Conservation (phyloP, 2,329 filamentous ascomycete species). For the Periglandula ipomoeae region DNA sequence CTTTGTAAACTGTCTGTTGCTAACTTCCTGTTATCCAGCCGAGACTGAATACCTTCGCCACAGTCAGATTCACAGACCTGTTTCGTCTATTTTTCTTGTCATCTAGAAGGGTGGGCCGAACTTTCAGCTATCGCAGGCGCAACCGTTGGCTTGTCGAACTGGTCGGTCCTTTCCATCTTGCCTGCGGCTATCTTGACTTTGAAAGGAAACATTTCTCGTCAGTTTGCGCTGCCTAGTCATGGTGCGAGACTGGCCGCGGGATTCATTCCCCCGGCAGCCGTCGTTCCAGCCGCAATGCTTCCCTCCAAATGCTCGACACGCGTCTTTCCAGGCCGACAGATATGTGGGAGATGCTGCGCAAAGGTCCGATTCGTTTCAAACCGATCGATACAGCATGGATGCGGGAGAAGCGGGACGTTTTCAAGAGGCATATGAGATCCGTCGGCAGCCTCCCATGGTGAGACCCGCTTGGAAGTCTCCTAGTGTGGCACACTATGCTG, state of each 20-base stretch:
- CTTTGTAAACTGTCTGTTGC: no score
- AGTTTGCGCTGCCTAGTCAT: slow-evolving; percentile 17
- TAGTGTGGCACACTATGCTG: slow-evolving; percentile 2
- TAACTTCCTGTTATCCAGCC: no score
- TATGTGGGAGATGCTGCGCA: slow-evolving; percentile 17
- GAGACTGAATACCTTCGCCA: no score
- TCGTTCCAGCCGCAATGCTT: slow-evolving; percentile 17
- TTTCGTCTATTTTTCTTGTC: no score
- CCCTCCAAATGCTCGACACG: slow-evolving; percentile 18
- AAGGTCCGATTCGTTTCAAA: slow-evolving; percentile 21
- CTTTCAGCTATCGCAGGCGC: background rate
- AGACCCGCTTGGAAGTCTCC: slow-evolving; percentile 6
- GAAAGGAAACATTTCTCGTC: background rate
- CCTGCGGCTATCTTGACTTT: background rate
- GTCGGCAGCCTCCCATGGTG: slow-evolving; percentile 31
- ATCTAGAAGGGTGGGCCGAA: background rate
- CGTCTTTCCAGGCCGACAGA: slow-evolving; percentile 20
- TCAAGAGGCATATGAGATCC: slow-evolving; percentile 23
- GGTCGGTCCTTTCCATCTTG: background rate
- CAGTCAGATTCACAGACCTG: no score
- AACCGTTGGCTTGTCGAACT: background rate
- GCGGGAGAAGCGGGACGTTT: slow-evolving; percentile 25
- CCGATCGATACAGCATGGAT: slow-evolving; percentile 21
- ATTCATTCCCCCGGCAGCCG: slow-evolving; percentile 27
- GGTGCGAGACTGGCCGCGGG: slow-evolving; percentile 33